Conservation (phyloP, 2,329 filamentous ascomycete species). For the Fusarium sp. region DNA sequence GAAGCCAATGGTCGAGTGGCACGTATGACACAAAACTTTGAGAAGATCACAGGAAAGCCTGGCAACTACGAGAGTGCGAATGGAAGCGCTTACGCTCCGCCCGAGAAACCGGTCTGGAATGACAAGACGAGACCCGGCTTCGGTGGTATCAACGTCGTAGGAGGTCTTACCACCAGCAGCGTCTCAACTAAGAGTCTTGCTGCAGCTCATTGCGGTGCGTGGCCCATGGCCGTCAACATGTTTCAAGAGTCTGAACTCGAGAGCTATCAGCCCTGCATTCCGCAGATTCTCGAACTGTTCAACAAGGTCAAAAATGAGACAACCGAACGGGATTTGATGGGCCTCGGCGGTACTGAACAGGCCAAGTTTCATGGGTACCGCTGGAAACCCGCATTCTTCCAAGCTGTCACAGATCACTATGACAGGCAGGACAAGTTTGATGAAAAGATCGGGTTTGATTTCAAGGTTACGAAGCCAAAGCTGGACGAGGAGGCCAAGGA, state of each 20-base stretch:
- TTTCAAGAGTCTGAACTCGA: slow-evolving; percentile 58
- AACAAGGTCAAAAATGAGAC: slow-evolving; percentile 42
- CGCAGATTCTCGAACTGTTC: slow-evolving; percentile 55
- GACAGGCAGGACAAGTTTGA: slow-evolving; percentile 53
- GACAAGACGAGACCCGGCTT: slow-evolving; percentile 36
- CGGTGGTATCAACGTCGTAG: slow-evolving; percentile 58
- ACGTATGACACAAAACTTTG: slow-evolving; percentile 47
- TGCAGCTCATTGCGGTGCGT: slow-evolving; percentile 58
- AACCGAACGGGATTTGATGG: slow-evolving; percentile 19
- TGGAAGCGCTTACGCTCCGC: slow-evolving; percentile 46
- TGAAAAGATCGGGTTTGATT: slow-evolving; percentile 50
- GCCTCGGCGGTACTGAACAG: slow-evolving; percentile 2
- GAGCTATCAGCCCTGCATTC: slow-evolving; percentile 60
- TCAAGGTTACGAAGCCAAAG: slow-evolving; percentile 49
- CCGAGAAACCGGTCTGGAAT: slow-evolving; percentile 45
- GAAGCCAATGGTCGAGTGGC: slow-evolving; percentile 48
- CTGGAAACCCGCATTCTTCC: slow-evolving; percentile 53
- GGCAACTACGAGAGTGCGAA: slow-evolving; percentile 38
- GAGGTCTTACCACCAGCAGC: slow-evolving; percentile 57
- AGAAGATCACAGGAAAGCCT: slow-evolving; percentile 41
- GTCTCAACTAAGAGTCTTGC: slow-evolving; percentile 60
- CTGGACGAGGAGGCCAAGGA: slow-evolving; percentile 42
- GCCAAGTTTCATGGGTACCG: slow-evolving; percentile 45
- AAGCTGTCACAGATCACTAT: slow-evolving; percentile 53
- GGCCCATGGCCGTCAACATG: slow-evolving; percentile 58